These are phyloP conservation scores for Tylopilus sp. DNA, from an alignment of 768 basidiomycete species.

Conservation along the genomic window DNA sequence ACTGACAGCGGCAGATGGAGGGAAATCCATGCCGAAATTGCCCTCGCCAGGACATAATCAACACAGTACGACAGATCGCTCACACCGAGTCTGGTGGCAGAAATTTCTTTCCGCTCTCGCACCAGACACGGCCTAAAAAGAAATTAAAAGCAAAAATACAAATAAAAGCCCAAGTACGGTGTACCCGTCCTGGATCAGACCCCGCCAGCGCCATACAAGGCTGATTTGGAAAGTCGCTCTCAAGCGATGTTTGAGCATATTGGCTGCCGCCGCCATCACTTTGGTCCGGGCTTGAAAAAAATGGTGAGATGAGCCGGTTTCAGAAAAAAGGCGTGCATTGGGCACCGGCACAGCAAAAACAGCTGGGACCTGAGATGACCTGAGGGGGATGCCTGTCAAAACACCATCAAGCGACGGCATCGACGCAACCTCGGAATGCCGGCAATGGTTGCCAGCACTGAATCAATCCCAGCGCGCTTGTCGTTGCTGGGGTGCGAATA, in stretches of 20 bases:
- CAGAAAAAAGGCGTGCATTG: neutral
- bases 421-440: slow-evolving; percentile 4
- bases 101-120: slow-evolving; percentile 1
- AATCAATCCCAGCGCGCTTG: neutral
- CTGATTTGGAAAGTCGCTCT: neutral
- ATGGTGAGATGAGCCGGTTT: slow-evolving; percentile 2
- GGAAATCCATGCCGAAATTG: slow-evolving; percentile 11
- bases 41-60: slow-evolving; percentile 2
- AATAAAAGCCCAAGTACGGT: neutral
- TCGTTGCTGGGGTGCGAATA: neutral
- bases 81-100: slow-evolving; percentile 3
- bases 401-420: slow-evolving; percentile 5
- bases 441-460: neutral
- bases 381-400: slow-evolving; percentile 6
- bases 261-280: neutral
- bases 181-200: neutral
- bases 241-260: slow-evolving; percentile 3
- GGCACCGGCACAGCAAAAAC: neutral
- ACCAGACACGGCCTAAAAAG: neutral
- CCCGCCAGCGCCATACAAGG: neutral
- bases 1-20: neutral
- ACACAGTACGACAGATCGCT: slow-evolving; percentile 1
- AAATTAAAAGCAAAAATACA: neutral
- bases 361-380: slow-evolving; percentile 4
- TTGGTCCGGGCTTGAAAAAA: slow-evolving; percentile 3